Conservation (phyloP, 805 yeast genomes). For the Metschnikowia kunwiensis region DNA sequence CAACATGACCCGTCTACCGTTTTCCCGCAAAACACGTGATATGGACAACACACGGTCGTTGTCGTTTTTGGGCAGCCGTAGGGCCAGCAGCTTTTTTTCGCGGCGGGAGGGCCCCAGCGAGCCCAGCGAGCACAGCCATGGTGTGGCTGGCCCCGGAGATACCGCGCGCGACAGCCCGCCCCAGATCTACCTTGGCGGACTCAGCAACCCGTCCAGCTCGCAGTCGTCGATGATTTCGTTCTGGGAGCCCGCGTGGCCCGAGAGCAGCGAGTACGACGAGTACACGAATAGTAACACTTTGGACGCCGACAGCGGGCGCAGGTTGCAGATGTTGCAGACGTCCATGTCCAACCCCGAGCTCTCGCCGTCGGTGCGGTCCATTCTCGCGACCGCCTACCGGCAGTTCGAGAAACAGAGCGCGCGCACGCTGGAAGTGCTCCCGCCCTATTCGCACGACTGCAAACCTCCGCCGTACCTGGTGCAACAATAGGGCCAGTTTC, state of each 20-base stretch:
- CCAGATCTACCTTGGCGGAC: not conserved
- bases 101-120: not conserved
- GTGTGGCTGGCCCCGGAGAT: not conserved
- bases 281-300: constrained; percentile 6
- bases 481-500: not conserved
- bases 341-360: constrained; percentile 15
- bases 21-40: too few species aligned
- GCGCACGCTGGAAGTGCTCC: constrained; percentile 13
- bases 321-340: constrained; percentile 15
- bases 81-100: constrained; percentile 1
- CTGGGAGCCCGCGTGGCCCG: constrained; percentile 6
- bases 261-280: constrained; percentile 9
- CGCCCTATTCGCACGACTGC: constrained; percentile 15
- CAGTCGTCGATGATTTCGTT: constrained; percentile 6
- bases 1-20: too few species aligned
- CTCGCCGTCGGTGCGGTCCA: constrained; percentile 12
- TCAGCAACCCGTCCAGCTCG: constrained; percentile 5
- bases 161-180: not conserved
- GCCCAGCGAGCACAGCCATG: not conserved
- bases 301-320: constrained; percentile 15
- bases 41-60: not conserved
- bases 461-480: constrained; percentile 14
- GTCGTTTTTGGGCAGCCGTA: not conserved
- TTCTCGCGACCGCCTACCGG: constrained; percentile 14
- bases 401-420: constrained; percentile 14